phyloP scores from a whole-genome alignment of 441 rosid genomes.

The Pelargonium cotyledonis region DNA sequence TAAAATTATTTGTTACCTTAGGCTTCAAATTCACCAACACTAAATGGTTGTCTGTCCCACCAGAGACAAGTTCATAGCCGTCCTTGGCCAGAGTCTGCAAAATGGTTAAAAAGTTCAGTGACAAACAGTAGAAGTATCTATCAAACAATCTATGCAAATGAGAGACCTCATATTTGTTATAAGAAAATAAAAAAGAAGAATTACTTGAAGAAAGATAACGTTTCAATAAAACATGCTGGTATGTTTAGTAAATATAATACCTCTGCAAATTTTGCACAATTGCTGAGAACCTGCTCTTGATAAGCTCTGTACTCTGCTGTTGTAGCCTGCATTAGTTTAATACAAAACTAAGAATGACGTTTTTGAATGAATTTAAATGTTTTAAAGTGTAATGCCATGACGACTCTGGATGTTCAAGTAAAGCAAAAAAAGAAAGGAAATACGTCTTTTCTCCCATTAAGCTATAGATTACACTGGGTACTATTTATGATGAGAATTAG shows the following conservation, averaged over 20 bases:
- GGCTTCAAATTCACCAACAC: constrained; percentile 27
- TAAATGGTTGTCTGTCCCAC: constrained; percentile 30
- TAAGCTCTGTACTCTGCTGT: constrained; percentile 30
- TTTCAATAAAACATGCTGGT: constrained; percentile 14
- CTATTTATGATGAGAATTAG: neutral
- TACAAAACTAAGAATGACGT: neutral
- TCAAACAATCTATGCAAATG: neutral
- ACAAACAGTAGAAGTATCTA: neutral
- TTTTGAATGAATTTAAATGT: neutral
- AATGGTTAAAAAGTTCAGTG: neutral
- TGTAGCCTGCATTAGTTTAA: constrained; percentile 20
- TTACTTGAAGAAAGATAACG: neutral
- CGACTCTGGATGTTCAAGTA: neutral
- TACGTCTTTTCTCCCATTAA: neutral
- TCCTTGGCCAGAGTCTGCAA: constrained; percentile 20
- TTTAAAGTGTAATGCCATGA: constrained; percentile 1
- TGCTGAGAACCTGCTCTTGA: constrained; percentile 29
- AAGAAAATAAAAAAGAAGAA: neutral
- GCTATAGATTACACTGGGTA: neutral
- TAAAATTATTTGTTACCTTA: constrained; percentile 19
- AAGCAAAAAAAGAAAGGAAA: neutral
- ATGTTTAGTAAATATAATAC: constrained; percentile 11
- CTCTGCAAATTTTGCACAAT: constrained; percentile 28
- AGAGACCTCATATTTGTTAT: neutral
- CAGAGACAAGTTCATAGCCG: constrained; percentile 28